A percentile compares a stretch with the other conserved stretches of the same genome.
Evolutionary conservation across 2,329 filamentous ascomycete species (phyloP).

Genomic region (Nemania diffusa): DNA sequence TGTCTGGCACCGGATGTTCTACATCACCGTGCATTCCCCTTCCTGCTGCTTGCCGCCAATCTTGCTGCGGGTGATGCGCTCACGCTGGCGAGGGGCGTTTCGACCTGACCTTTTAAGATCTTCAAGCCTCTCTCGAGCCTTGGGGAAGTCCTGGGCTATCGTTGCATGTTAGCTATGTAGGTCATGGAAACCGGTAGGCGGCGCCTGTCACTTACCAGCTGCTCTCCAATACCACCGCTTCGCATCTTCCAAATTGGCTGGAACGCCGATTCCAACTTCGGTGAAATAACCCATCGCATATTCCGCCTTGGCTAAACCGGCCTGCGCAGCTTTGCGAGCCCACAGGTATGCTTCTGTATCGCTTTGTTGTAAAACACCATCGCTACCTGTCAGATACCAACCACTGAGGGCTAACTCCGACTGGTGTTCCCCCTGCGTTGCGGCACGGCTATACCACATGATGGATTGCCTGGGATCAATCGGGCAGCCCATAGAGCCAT

Average conservation of each 20-base stretch:
- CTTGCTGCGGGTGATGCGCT: constrained; percentile 83
- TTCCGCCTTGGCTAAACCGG: constrained; percentile 90
- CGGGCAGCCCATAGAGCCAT: constrained; percentile 82
- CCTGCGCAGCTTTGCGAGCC: constrained; percentile 91
- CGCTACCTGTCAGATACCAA: constrained; percentile 95
- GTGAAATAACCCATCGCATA: constrained; percentile 99
- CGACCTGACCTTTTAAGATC: constrained; percentile 86
- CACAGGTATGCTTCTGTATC: constrained; percentile 97
- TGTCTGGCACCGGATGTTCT: constrained; percentile 39
- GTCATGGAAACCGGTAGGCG: neutral
- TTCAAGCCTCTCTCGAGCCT: constrained; percentile 90
- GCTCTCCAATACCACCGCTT: constrained; percentile 99
- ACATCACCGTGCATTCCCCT: constrained; percentile 90
- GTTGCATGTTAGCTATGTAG: constrained; percentile 44
- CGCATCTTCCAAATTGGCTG: constrained; percentile 89
- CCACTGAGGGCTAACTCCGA: constrained; percentile 84
- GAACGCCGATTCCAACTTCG: constrained; percentile 90
- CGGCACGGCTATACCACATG: constrained; percentile 92
- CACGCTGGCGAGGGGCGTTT: constrained; percentile 76
- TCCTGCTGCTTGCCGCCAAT: constrained; percentile 82
- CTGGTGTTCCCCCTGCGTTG: constrained; percentile 93
- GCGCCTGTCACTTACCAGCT: constrained; percentile 75
- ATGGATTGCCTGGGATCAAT: constrained; percentile 89
- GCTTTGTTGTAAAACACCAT: constrained; percentile 87
- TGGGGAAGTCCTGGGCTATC: constrained; percentile 90